phyloP scores from a whole-genome alignment of 2,329 filamentous ascomycete genomes.

The Coniochaeta sp. region DNA sequence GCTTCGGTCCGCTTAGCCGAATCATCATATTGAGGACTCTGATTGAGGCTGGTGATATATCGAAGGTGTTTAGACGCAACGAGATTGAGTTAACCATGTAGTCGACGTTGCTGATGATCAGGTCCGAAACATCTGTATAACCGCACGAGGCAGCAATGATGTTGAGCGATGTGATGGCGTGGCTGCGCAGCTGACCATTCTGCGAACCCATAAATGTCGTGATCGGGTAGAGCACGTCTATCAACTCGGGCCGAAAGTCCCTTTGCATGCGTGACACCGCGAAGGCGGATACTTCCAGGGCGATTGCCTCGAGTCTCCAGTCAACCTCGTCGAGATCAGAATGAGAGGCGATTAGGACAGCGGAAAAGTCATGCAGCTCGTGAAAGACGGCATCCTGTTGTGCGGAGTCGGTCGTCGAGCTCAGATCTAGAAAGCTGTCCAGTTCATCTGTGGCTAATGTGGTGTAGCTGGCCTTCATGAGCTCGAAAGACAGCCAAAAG shows the following conservation, averaged over 20 bases:
- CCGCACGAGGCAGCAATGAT: slow-evolving; percentile 67
- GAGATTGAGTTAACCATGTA: slow-evolving; percentile 94
- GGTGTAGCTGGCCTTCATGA: slow-evolving; percentile 51
- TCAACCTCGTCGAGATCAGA: slow-evolving; percentile 43
- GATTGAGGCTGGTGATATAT: slow-evolving; percentile 84
- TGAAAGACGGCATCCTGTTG: slow-evolving; percentile 42
- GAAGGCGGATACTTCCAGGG: slow-evolving; percentile 72
- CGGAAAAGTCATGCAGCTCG: slow-evolving; percentile 64
- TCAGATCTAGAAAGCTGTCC: slow-evolving; percentile 59
- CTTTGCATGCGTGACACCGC: slow-evolving; percentile 60
- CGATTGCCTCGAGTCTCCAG: slow-evolving; percentile 70
- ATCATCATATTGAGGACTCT: slow-evolving; percentile 95
- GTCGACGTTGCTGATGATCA: slow-evolving; percentile 88
- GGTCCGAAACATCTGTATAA: slow-evolving; percentile 65
- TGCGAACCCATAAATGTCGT: slow-evolving; percentile 77
- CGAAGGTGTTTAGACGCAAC: slow-evolving; percentile 81
- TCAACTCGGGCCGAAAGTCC: slow-evolving; percentile 75
- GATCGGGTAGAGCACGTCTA: slow-evolving; percentile 88
- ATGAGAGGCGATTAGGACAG: slow-evolving; percentile 51
- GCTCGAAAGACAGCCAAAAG: slow-evolving; percentile 73
- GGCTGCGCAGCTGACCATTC: slow-evolving; percentile 60
- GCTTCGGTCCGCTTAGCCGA: slow-evolving; percentile 67
- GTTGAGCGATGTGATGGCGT: slow-evolving; percentile 80
- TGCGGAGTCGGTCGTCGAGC: slow-evolving; percentile 29
- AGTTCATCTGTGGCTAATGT: slow-evolving; percentile 38